Conservation (phyloP, 176 grass and related monocot genomes). For the Urochloa ruziziensis region DNA sequence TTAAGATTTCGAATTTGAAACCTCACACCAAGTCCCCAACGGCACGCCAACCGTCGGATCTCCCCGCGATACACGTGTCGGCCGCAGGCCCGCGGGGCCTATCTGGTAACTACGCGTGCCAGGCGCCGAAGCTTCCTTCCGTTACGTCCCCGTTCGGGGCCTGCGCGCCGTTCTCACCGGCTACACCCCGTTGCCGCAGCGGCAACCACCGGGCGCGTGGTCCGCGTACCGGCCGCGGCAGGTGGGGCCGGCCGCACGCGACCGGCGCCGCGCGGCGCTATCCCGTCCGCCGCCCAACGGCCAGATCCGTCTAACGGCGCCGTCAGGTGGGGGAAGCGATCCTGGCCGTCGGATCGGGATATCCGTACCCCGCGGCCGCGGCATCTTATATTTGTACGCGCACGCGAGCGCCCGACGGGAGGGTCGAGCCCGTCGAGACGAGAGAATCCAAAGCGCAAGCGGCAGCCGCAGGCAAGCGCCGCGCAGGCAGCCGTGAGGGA, state of each 20-base stretch:
- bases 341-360: slow-evolving; percentile 37
- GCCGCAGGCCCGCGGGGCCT: neutral
- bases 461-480: neutral
- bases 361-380: neutral
- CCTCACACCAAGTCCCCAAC: neutral
- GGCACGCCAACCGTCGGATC: slow-evolving; percentile 21
- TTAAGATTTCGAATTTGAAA: slow-evolving; percentile 11
- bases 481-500: neutral
- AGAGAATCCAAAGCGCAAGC: slow-evolving; percentile 30
- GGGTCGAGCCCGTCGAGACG: neutral
- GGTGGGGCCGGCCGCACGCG: slow-evolving; percentile 14
- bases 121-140: neutral
- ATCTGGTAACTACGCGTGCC: neutral
- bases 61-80: neutral
- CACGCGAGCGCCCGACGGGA: slow-evolving; percentile 9
- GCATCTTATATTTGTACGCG: slow-evolving; percentile 39
- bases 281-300: neutral
- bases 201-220: too few relatives aligned
- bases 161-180: neutral
- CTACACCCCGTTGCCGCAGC: slow-evolving; percentile 7
- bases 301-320: slow-evolving; percentile 44
- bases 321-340: neutral
- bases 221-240: neutral
- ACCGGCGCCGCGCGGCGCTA: neutral
- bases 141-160: slow-evolving; percentile 3